Percentiles rank a stretch among this genome's conserved stretches.
These are phyloP conservation scores for Lathyrus oleraceus DNA, from an alignment of 306 rosid species.

Conservation along the genomic window DNA sequence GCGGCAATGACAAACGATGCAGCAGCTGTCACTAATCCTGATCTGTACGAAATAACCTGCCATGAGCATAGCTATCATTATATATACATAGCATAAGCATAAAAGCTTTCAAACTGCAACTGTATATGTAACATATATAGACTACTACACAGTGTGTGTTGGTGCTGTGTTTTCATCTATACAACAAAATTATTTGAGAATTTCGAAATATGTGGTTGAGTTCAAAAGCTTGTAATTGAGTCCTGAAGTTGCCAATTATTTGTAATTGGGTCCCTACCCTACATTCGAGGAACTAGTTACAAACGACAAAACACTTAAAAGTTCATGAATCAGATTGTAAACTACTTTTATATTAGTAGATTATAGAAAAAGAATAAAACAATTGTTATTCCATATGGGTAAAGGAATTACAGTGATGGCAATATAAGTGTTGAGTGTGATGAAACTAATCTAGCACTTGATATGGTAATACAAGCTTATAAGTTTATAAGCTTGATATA, in stretches of 20 bases:
- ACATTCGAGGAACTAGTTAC: not conserved
- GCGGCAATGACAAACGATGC: conserved; percentile 71
- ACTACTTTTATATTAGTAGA: not conserved
- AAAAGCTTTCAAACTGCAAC: conserved; percentile 12
- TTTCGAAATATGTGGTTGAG: not conserved
- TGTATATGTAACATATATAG: not conserved
- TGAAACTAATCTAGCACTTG: not conserved
- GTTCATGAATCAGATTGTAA: not conserved
- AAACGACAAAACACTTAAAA: not conserved
- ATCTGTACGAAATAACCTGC: conserved; percentile 80
- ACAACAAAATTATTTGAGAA: not conserved
- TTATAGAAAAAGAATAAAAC: not conserved
- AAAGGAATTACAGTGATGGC: not conserved
- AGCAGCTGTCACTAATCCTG: conserved; percentile 81
- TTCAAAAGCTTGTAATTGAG: not conserved
- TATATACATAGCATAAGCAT: conserved; percentile 24
- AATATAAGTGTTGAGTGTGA: not conserved
- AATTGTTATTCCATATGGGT: not conserved
- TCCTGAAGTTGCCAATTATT: not conserved
- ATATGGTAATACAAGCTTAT: not conserved
- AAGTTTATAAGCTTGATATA: too few species aligned
- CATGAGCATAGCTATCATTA: conserved; percentile 13
- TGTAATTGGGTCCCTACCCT: not conserved
- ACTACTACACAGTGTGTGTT: not conserved
- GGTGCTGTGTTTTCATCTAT: not conserved